Base-by-base conservation (phyloP, 2,329 filamentous ascomycete genomes). In the Fusarium floridanum region DNA sequence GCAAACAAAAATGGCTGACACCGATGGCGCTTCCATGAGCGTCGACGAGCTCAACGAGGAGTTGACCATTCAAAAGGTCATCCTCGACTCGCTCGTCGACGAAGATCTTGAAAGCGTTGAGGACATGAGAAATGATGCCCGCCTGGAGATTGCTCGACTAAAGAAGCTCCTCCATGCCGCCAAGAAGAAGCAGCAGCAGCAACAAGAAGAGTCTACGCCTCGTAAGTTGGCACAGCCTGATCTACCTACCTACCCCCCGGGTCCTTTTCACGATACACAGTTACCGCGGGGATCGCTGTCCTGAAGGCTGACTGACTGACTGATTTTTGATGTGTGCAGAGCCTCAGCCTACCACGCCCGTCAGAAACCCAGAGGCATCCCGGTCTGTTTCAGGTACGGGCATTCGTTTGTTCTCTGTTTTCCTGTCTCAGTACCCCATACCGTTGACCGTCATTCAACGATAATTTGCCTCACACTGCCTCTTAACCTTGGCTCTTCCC, bases 31-130 rank as follows among this genome's bases (percentile, higher is more conserved):
- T 55, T 59, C 73, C 20, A 71, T 72, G 66, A 72, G 65, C 11
- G 57, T 81, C 20, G 75, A 80, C 56, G 78, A 76, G 20, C 73
- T 87, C 22, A 73, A 72, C 20, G 84, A 86, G 57, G 85, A 88
- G 65, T 77, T 88, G 69, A 80, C 75, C 36, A 80, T 87, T 22
- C 83, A 87, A 68, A 80, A 80, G 56, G 84, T 85, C 60, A 81
- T 88, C 22, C 79, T 88, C 4, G 72, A 77, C 9, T 88, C 86
- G 2, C 81, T 88, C n/a, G 43, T 70, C 22, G 70, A 62, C 27
- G 75, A 75, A 37, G 62, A 68, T 8, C 79, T 77, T 62, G 76
- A 79, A 7, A 81, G 76, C 17, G 80, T 79, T 39, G 82, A 83
- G 36, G 66, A 75, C 16, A 79, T 82, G 71, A 77, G 82, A 17